A percentile compares a stretch with the other conserved stretches of the same genome.
These are phyloP conservation scores for Boletus sp. DNA, from an alignment of 768 basidiomycete species.

Conservation along the genomic window DNA sequence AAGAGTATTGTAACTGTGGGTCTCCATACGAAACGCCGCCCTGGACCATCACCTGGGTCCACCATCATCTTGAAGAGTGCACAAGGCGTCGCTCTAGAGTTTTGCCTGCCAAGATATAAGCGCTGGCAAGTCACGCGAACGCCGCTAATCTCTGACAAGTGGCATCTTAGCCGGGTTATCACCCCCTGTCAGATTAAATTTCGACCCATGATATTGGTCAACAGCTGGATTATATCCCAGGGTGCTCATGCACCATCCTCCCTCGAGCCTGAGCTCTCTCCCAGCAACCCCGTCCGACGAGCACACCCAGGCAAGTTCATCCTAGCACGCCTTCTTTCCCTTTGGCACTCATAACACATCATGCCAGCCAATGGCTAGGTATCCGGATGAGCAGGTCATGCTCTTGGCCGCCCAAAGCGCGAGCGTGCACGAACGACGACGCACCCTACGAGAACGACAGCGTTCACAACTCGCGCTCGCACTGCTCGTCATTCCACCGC, in stretches of 20 bases:
- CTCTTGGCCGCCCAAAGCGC: slow-evolving; percentile 16
- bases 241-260: not conserved
- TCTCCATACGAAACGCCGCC: too few species aligned
- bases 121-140: not conserved
- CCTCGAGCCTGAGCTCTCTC: not conserved
- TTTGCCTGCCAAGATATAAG: not conserved
- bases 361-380: not conserved
- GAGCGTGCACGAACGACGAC: slow-evolving; percentile 19
- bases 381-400: slow-evolving; percentile 10
- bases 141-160: not conserved
- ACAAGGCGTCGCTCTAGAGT: too few species aligned
- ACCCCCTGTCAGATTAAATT: not conserved
- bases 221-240: not conserved
- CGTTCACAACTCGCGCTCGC: not conserved
- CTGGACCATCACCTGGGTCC: too few species aligned
- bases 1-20: too few species aligned
- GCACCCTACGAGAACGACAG: slow-evolving; percentile 10
- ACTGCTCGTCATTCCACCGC: slow-evolving; percentile 5
- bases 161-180: not conserved
- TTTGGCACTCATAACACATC: not conserved
- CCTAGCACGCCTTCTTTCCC: not conserved
- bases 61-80: too few species aligned
- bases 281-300: not conserved
- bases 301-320: slow-evolving; percentile 9
- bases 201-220: not conserved